Conservation (phyloP, 2,329 filamentous ascomycete species). For the Aspergillus jensenii region DNA sequence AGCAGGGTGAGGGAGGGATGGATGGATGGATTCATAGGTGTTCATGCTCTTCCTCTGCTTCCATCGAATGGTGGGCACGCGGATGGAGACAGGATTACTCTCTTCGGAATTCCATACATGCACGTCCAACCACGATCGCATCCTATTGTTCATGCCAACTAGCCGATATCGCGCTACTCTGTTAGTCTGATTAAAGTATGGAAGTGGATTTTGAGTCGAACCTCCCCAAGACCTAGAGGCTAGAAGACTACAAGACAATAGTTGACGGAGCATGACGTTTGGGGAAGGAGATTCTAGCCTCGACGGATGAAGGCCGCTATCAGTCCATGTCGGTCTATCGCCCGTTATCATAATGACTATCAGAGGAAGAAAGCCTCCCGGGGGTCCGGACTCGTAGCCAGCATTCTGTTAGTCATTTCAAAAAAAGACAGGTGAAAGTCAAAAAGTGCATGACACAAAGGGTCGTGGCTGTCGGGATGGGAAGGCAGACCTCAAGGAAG, state of each 20-base stretch:
- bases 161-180: conserved; percentile 1
- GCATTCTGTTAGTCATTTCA: background rate
- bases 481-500: background rate
- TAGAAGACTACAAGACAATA: background rate
- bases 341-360: background rate
- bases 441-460: background rate
- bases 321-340: background rate
- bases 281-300: background rate
- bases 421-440: background rate
- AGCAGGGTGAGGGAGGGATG: background rate
- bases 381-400: background rate
- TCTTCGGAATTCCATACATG: conserved; percentile 6
- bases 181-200: conserved; percentile 5
- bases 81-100: conserved; percentile 5
- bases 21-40: background rate
- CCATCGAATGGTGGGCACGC: conserved; percentile 3
- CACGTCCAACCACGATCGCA: background rate
- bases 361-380: background rate
- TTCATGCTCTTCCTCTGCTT: conserved; percentile 1
- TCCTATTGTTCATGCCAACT: background rate
- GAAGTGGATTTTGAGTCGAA: conserved; percentile 1
- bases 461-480: background rate
- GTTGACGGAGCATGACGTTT: background rate
- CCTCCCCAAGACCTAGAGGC: background rate
- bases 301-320: background rate